Evolutionary conservation across 2,329 filamentous ascomycete genomes (phyloP), one percentile per base, ranked within the genome.

Genomic region (Bisporella sp.): DNA sequence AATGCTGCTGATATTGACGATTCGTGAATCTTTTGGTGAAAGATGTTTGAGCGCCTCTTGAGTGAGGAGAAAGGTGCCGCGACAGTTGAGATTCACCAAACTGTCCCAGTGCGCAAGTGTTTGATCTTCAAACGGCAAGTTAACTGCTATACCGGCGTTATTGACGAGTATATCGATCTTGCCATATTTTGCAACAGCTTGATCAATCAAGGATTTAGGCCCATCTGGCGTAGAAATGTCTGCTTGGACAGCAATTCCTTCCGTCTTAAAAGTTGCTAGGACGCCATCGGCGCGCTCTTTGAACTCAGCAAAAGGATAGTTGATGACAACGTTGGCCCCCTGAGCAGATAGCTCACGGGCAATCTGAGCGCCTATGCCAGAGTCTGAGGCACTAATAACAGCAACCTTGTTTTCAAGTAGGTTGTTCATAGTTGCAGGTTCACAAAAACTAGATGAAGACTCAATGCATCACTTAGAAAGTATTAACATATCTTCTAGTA

Each of bases 341-440:
- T 67, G 66, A 9, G 64, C 61, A 11, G 70, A 63, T 4, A 74
- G 64, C 50, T 73, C 71, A 30, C 57, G 58, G 4, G 67, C 69
- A 40, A 73, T 72, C 43, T 69, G 68, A 13, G 63, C 64, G 31
- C 72, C 72, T 53, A 74, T 73, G 33, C 72, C 72, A 8, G 63
- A 67, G 55, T 58, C 62, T 32, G 64, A 68, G 46, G 68, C 69
- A 11, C 64, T 68, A 43, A 81, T 65, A 6, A 81, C 66, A 9
- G 79, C 74, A 45, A 75, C 72, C 59, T 78, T 79, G 50, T 74
- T 74, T 50, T 73, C 70, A 53, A 77, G 76, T 28, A 21, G 21
- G 21, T 3, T 21, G 21, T 3, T 21, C 21, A 21, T 21, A 21
- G 21, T 21, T 21, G 21, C 21, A 3, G 21, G 21, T 3, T 21